These are phyloP conservation scores for Xylaria hypoxylon DNA, from an alignment of 2,329 filamentous ascomycete genomes.

Conservation along the genomic window DNA sequence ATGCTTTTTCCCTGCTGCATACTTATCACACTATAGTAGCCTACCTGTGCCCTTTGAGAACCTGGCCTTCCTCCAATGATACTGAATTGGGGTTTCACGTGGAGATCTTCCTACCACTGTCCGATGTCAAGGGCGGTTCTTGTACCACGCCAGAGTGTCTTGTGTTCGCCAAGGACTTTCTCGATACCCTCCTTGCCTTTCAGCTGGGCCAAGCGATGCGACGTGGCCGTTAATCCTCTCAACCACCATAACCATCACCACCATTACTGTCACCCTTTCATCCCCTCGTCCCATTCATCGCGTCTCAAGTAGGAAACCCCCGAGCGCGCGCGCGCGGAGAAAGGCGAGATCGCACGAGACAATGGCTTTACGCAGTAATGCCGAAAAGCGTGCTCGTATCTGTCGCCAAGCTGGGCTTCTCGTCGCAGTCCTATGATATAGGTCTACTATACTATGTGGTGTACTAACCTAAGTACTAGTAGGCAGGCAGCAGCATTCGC, in stretches of 20 bases:
- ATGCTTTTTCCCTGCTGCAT: background rate
- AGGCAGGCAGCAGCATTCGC: constrained; percentile 6
- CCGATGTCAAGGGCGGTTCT: constrained; percentile 11
- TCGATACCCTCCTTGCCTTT: constrained; percentile 25
- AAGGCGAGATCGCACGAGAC: background rate
- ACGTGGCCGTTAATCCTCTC: constrained; percentile 18
- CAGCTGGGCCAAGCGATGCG: constrained; percentile 34
- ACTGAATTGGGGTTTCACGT: constrained; percentile 24
- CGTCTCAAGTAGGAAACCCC: constrained; percentile 3
- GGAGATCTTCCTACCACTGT: constrained; percentile 17
- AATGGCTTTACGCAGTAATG: background rate
- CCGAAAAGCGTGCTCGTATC: constrained; percentile 14
- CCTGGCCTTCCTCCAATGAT: constrained; percentile 20
- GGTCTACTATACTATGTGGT: too few species aligned
- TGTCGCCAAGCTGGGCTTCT: background rate
- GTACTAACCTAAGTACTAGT: too few species aligned
- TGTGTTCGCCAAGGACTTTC: constrained; percentile 9
- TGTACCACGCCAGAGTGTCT: background rate
- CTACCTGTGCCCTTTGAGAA: constrained; percentile 3
- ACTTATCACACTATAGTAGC: too few species aligned
- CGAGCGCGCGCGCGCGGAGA: background rate
- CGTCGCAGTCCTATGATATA: background rate
- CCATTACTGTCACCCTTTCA: background rate
- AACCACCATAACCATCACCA: background rate
- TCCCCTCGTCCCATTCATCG: constrained; percentile 8